phyloP scores from a whole-genome alignment of 2,329 filamentous ascomycete genomes.

The Tetracladium maxilliforme region DNA sequence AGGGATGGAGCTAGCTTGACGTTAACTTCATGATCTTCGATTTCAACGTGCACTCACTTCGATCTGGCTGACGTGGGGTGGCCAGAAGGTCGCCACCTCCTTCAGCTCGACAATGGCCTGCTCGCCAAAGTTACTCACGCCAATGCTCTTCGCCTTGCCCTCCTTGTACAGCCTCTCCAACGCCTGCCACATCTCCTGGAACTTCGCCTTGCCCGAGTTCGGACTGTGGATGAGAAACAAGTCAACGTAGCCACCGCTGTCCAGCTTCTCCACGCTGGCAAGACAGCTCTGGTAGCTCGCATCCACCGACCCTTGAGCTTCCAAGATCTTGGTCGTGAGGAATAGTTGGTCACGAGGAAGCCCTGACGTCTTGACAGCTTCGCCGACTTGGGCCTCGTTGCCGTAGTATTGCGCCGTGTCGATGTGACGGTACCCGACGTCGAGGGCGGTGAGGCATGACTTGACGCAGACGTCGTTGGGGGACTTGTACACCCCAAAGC shows the following conservation, averaged over 20 bases:
- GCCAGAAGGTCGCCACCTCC: slow-evolving; percentile 40
- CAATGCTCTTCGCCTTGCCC: slow-evolving; percentile 49
- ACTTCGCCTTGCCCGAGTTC: slow-evolving; percentile 32
- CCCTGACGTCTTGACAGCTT: slow-evolving; percentile 41
- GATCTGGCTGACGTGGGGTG: slow-evolving; percentile 61
- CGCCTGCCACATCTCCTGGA: slow-evolving; percentile 50
- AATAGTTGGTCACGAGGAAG: slow-evolving; percentile 46
- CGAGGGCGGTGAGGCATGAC: slow-evolving; percentile 42
- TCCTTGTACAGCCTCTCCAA: slow-evolving; percentile 45
- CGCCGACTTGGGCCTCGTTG: slow-evolving; percentile 54
- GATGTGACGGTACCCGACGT: slow-evolving; percentile 45
- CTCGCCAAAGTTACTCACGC: slow-evolving; percentile 59
- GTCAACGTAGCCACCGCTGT: slow-evolving; percentile 50
- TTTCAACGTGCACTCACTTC: slow-evolving; percentile 33
- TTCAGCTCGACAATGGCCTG: slow-evolving; percentile 56
- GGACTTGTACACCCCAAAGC: slow-evolving; percentile 58
- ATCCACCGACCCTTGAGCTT: slow-evolving; percentile 34
- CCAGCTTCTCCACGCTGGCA: slow-evolving; percentile 49
- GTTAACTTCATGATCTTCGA: slow-evolving; percentile 2
- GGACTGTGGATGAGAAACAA: slow-evolving; percentile 57
- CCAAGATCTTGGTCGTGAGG: slow-evolving; percentile 56
- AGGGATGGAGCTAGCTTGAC: slow-evolving; percentile 38
- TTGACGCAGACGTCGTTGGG: slow-evolving; percentile 34
- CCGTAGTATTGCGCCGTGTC: slow-evolving; percentile 55
- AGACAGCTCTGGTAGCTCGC: slow-evolving; percentile 41